These are phyloP conservation scores for Phanerochaete carnosa DNA, from an alignment of 768 basidiomycete species.

Conservation along the genomic window DNA sequence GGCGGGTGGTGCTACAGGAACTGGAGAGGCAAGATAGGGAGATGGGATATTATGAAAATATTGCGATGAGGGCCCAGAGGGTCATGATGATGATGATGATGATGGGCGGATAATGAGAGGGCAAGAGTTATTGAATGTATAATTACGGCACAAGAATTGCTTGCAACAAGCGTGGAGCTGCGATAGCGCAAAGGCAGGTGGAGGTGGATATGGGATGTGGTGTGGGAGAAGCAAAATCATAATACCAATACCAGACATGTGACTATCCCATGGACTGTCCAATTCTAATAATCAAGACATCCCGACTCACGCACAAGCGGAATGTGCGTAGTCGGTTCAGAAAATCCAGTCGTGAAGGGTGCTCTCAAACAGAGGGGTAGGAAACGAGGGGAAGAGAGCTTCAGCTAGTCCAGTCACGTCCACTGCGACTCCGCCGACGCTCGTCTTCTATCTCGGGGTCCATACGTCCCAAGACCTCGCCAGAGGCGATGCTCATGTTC, in stretches of 20 bases:
- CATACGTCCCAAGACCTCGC: constrained; percentile 55
- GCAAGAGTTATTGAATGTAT: neutral
- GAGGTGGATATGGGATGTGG: neutral
- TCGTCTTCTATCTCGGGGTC: constrained; percentile 35
- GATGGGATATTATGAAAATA: neutral
- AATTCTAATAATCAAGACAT: neutral
- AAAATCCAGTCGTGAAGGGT: neutral
- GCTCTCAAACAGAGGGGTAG: neutral
- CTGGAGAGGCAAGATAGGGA: neutral
- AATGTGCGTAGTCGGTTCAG: neutral
- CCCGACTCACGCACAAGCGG: neutral
- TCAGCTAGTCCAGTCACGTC: neutral
- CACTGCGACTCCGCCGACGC: constrained; percentile 1
- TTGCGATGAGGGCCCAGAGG: neutral
- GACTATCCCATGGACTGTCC: neutral
- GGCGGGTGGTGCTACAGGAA: neutral
- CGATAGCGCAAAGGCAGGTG: neutral
- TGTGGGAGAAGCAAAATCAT: neutral
- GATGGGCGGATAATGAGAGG: neutral
- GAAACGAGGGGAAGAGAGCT: neutral
- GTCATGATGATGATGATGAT: neutral
- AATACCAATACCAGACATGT: neutral
- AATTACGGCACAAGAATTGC: neutral
- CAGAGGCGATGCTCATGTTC: constrained; percentile 40
- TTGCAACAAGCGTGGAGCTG: neutral